Conservation (phyloP, 148 eudicot genomes). For the Vaccinium corymbosum region DNA sequence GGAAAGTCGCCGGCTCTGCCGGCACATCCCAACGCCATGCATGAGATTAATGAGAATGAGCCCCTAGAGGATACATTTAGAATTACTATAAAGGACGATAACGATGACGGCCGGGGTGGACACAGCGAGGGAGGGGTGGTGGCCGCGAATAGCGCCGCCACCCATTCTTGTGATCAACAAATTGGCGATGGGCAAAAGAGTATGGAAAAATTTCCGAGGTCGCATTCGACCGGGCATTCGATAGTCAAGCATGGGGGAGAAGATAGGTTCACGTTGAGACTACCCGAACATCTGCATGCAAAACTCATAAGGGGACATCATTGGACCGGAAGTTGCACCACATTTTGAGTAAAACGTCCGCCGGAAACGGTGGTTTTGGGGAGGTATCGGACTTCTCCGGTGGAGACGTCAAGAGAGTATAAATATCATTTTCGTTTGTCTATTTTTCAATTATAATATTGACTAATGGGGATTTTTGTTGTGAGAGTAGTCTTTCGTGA, state of each 20-base stretch:
- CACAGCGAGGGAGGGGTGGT: not conserved
- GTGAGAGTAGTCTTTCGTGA: no score
- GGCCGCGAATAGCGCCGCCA: not conserved
- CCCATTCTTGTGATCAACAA: not conserved
- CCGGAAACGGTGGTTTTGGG: conserved; percentile 21
- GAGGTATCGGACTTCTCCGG: conserved; percentile 21
- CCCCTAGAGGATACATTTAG: conserved; percentile 20
- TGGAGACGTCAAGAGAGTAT: conserved; percentile 18
- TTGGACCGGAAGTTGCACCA: conserved; percentile 43
- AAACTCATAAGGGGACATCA: conserved; percentile 35
- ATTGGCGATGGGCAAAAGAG: not conserved
- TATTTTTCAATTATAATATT: not conserved
- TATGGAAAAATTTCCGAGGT: conserved; percentile 48
- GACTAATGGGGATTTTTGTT: no score
- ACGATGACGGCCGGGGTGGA: not conserved
- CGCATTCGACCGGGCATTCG: conserved; percentile 84
- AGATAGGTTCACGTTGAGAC: conserved; percentile 52
- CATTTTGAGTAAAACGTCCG: conserved; percentile 29
- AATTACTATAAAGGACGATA: conserved; percentile 31
- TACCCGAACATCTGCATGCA: conserved; percentile 41
- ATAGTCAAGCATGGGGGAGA: conserved; percentile 27
- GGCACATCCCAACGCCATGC: not conserved
- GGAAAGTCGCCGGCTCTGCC: conserved; percentile 14
- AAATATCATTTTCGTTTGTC: not conserved
- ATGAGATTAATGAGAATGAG: conserved; percentile 17